Conservation (phyloP, 331 rosid genomes). For the Malus hybrid region DNA sequence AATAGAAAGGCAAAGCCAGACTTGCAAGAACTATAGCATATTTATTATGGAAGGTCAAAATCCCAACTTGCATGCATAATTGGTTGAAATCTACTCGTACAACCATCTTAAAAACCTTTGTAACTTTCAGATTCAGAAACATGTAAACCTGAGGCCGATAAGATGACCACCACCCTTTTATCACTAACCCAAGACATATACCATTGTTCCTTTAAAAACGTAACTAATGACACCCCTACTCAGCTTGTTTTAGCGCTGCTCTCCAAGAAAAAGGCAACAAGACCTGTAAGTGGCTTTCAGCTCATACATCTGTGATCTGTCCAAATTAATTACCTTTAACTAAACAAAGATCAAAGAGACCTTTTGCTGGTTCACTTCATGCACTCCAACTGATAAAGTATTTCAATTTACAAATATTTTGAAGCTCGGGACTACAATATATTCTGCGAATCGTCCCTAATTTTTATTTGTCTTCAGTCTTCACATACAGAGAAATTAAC, state of each 20-base stretch:
- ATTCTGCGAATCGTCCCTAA: not conserved
- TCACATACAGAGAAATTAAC: not conserved
- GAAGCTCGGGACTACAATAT: not conserved
- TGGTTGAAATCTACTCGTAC: not conserved
- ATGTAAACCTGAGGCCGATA: not conserved
- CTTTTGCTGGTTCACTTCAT: not conserved
- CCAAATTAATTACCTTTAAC: not conserved
- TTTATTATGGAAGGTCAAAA: not conserved
- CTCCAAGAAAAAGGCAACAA: not conserved
- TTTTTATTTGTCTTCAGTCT: not conserved
- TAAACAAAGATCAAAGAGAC: not conserved
- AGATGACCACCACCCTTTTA: not conserved
- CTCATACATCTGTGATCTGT: not conserved
- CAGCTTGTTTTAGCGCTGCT: not conserved
- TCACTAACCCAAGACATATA: not conserved
- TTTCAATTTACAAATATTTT: not conserved
- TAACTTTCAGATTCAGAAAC: not conserved
- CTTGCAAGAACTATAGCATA: not conserved
- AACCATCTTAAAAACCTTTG: not conserved
- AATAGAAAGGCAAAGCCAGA: not conserved
- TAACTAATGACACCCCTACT: not conserved
- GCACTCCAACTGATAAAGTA: not conserved
- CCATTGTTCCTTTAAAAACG: not conserved
- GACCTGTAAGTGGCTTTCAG: not conserved
- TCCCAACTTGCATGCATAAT: not conserved